Base-by-base conservation (phyloP, 2,329 filamentous ascomycete species). In the Alternaria ethzedia region DNA sequence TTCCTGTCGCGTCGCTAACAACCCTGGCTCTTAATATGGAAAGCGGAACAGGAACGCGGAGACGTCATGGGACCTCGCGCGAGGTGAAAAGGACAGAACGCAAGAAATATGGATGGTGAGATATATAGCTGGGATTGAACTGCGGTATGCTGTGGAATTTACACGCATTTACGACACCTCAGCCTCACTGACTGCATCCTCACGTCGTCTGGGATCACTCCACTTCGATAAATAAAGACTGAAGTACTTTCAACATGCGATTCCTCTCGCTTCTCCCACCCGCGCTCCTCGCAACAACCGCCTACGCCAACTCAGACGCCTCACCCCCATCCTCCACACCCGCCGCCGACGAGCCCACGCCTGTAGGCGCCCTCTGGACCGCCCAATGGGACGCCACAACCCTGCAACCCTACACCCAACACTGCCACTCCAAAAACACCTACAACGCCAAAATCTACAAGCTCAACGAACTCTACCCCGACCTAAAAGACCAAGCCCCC, bases 401-500 rank as follows among this genome's bases (percentile, higher is more conserved):
- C 10, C 75, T 79, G 1, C 3, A 60, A 1, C 63, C 75, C 0
- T 78, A 70, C 67, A 69, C 65, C 0, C 68, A 68, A 12, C 64
- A 71, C 46, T 78, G 75, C 65, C 41, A 43, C 8, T 57, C 68
- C 2, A 59, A 28, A 21, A 59, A 62, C 36, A 73, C 70, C 1
- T 67, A 75, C 70, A 69, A 47, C 2, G 75, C 75, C 20, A 43
- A 67, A 2, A 75, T 78, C 61, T 79, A 76, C 68, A 75, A 67
- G 10, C 74, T 80, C 21, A 61, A 59, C 6, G 63, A 78, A 26
- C 70, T 80, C 15, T 80, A 79, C 63, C 78, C 78, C 0, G 63
- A 71, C 15, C 73, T 79, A 11, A 71, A 78, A 47, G 59, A 64
- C 8, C 75, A 62, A 23, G 76, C 78, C 4, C 72, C 78, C 0